phyloP scores from a whole-genome alignment of 805 yeast genomes.

The Candida loeiensis region DNA sequence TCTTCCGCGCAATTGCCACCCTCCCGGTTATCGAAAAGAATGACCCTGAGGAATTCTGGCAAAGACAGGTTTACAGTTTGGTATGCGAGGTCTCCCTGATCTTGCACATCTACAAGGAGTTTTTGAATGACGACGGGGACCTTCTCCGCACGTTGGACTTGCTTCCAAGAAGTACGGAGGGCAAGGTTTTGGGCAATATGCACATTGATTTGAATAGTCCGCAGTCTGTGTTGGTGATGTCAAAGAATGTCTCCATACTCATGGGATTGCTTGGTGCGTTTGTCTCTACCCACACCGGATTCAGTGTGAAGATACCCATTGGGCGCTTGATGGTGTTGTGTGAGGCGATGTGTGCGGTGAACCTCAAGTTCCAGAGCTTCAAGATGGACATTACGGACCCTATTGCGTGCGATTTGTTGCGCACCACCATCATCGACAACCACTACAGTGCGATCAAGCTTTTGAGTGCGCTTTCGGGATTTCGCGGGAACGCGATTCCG shows the following conservation, averaged over 20 bases:
- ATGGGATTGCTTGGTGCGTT: conserved; percentile 38
- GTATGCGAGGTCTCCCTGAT: conserved; percentile 54
- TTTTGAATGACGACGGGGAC: conserved; percentile 59
- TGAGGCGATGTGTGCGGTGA: conserved; percentile 55
- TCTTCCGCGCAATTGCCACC: conserved; percentile 51
- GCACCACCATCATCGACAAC: conserved; percentile 39
- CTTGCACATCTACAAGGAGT: conserved; percentile 52
- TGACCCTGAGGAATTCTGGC: conserved; percentile 47
- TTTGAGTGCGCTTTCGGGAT: conserved; percentile 35
- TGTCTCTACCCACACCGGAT: conserved; percentile 49
- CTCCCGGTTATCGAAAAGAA: conserved; percentile 55
- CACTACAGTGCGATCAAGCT: conserved; percentile 46
- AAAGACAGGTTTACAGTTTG: conserved; percentile 43
- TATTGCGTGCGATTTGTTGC: conserved; percentile 42
- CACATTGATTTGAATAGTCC: conserved; percentile 59
- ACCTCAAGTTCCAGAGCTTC: conserved; percentile 51
- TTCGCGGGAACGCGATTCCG: conserved; percentile 41
- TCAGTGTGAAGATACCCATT: conserved; percentile 57
- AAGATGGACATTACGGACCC: conserved; percentile 59
- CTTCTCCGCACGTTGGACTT: conserved; percentile 35
- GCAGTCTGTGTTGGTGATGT: conserved; percentile 46
- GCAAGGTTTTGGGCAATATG: conserved; percentile 23
- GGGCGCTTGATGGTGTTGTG: conserved; percentile 51
- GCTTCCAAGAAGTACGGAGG: conserved; percentile 19
- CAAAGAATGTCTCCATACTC: conserved; percentile 48